phyloP scores from a whole-genome alignment of 441 rosid species.

The Biscutella laevigata region DNA sequence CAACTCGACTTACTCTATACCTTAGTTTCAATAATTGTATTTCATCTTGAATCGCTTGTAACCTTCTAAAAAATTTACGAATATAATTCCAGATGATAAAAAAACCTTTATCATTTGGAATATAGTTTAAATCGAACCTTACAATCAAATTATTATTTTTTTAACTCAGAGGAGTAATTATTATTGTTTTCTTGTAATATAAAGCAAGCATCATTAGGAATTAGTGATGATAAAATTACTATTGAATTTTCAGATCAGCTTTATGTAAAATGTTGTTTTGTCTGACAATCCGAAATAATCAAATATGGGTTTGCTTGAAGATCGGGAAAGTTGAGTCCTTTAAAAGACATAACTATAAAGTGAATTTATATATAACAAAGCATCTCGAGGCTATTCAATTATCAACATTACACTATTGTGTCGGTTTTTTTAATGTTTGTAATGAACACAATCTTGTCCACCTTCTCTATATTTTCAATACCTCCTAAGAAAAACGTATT shows the following conservation, averaged over 20 bases:
- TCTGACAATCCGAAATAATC: conserved; percentile 24
- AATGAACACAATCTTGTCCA: not conserved
- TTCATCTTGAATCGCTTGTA: too few species aligned
- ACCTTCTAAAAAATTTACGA: too few species aligned
- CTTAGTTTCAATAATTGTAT: too few species aligned
- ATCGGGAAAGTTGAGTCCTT: conserved; percentile 32
- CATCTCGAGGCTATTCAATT: conserved; percentile 28
- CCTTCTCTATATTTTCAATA: not conserved
- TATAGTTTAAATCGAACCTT: too few species aligned
- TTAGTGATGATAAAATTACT: conserved; percentile 14
- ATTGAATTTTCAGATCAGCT: conserved; percentile 21
- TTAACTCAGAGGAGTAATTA: too few species aligned
- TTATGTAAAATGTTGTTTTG: conserved; percentile 17
- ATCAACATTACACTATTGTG: conserved; percentile 10
- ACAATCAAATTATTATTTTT: too few species aligned
- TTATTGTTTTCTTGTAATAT: conserved; percentile 9
- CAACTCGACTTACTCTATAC: too few species aligned
- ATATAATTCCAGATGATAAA: too few species aligned
- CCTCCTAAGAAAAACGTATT: not conserved
- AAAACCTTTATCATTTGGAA: too few species aligned
- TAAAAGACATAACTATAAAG: conserved; percentile 23
- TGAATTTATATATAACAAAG: conserved; percentile 16
- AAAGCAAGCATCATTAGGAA: conserved; percentile 22
- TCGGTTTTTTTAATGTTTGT: not conserved
- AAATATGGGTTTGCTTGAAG: conserved; percentile 28